Conservation (phyloP, 257 asterid species). For the Forsythia suspensa region DNA sequence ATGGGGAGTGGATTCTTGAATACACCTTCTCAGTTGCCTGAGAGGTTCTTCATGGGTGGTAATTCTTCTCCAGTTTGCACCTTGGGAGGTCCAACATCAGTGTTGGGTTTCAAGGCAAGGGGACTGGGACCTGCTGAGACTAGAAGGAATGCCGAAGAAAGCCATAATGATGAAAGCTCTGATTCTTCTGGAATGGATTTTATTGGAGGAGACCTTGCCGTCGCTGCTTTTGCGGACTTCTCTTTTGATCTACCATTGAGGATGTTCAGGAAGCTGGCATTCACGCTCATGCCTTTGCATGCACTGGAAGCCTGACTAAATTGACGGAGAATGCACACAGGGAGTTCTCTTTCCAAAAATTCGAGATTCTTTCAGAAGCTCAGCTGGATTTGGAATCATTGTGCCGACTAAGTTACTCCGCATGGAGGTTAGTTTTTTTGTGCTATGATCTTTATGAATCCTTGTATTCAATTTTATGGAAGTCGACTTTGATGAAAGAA, state of each 20-base stretch:
- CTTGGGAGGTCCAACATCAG: slow-evolving; percentile 81
- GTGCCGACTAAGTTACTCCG: slow-evolving; percentile 87
- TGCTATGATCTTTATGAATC: slow-evolving; percentile 5
- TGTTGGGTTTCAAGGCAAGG: slow-evolving; percentile 87
- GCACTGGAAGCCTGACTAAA: slow-evolving; percentile 84
- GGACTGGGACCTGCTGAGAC: slow-evolving; percentile 93
- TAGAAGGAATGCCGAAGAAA: slow-evolving; percentile 54
- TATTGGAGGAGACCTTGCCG: slow-evolving; percentile 93
- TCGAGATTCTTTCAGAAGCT: slow-evolving; percentile 76
- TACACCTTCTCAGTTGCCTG: slow-evolving; percentile 64
- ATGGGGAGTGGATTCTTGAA: slow-evolving; percentile 70
- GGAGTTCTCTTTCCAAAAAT: slow-evolving; percentile 52
- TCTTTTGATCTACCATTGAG: slow-evolving; percentile 90
- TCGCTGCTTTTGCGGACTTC: slow-evolving; percentile 84
- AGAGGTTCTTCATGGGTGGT: slow-evolving; percentile 92
- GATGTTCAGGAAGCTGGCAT: slow-evolving; percentile 84
- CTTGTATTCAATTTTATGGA: background rate
- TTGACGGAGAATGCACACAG: slow-evolving; percentile 63
- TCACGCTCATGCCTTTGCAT: slow-evolving; percentile 86
- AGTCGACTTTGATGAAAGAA: background rate
- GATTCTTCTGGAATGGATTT: slow-evolving; percentile 61
- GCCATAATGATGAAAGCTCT: slow-evolving; percentile 35
- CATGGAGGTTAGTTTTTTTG: slow-evolving; percentile 70
- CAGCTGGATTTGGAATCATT: slow-evolving; percentile 75
- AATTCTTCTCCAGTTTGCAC: slow-evolving; percentile 81